A percentile compares a stretch with the other conserved stretches of the same genome.
phyloP scores from a whole-genome alignment of 495 filamentous ascomycete species.

The Poronia punctata region DNA sequence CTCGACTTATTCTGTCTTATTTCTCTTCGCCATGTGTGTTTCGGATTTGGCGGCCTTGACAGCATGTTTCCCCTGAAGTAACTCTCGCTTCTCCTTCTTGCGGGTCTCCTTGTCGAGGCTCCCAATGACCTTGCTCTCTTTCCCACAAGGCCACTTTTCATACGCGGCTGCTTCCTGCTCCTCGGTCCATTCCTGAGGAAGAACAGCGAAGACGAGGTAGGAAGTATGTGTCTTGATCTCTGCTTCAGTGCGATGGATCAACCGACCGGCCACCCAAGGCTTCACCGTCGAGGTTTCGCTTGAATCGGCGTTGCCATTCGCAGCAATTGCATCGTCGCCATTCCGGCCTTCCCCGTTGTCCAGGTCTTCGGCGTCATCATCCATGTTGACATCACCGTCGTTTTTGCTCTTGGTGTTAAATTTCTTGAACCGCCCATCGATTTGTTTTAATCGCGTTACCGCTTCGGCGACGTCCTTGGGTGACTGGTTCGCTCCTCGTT shows the following conservation, averaged over 20 bases:
- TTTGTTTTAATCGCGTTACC: slow-evolving; percentile 57
- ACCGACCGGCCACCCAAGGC: slow-evolving; percentile 54
- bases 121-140: slow-evolving; percentile 37
- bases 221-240: slow-evolving; percentile 93
- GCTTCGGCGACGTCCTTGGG: slow-evolving; percentile 73
- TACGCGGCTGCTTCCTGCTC: slow-evolving; percentile 69
- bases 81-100: slow-evolving; percentile 40
- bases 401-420: slow-evolving; percentile 37
- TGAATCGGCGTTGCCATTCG: slow-evolving; percentile 3
- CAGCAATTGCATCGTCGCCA: slow-evolving; percentile 12
- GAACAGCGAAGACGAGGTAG: slow-evolving; percentile 87
- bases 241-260: slow-evolving; percentile 72
- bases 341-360: slow-evolving; percentile 10
- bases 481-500: slow-evolving; percentile 41
- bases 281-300: slow-evolving; percentile 25
- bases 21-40: slow-evolving; percentile 2
- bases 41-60: background rate
- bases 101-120: slow-evolving; percentile 46
- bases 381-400: slow-evolving; percentile 23
- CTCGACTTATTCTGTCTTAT: slow-evolving; percentile 2
- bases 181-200: slow-evolving; percentile 77
- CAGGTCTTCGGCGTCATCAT: slow-evolving; percentile 19
- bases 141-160: slow-evolving; percentile 52
- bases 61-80: slow-evolving; percentile 24
- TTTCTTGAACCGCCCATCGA: slow-evolving; percentile 57